Percentiles rank a stretch among this genome's conserved stretches.
Evolutionary conservation across 805 yeast species (phyloP).

Genomic region (Monosporozyma aquatica): DNA sequence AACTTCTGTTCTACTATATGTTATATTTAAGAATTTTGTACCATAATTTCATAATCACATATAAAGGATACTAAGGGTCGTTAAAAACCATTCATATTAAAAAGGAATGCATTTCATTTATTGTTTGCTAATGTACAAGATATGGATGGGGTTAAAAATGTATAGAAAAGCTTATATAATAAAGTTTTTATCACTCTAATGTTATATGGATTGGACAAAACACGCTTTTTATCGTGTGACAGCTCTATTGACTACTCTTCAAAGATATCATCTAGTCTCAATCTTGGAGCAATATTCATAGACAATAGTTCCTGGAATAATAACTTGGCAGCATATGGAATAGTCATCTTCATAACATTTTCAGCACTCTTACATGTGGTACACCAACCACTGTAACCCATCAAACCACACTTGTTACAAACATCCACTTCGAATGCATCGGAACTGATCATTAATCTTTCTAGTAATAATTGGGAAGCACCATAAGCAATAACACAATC

Average conservation of each 20-base stretch:
- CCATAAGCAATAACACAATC: conserved; percentile 99
- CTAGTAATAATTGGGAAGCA: conserved; percentile 88
- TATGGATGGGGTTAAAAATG: too few species aligned
- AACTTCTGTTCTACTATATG: too few species aligned
- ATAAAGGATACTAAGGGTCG: too few species aligned
- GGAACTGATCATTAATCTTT: conserved; percentile 90
- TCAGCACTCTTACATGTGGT: conserved; percentile 90
- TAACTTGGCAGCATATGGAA: conserved; percentile 97
- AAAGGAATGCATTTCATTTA: background rate
- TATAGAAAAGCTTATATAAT: too few species aligned
- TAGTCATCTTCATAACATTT: conserved; percentile 81
- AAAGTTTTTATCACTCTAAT: background rate
- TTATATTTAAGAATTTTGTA: background rate
- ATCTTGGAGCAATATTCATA: conserved; percentile 98
- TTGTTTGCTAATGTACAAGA: background rate
- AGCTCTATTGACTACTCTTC: conserved; percentile 27
- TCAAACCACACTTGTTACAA: conserved; percentile 86
- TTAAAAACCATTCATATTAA: too few species aligned
- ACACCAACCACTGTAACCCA: conserved; percentile 98
- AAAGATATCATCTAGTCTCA: conserved; percentile 81
- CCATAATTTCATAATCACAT: background rate
- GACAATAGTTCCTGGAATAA: conserved; percentile 93
- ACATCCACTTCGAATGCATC: conserved; percentile 97
- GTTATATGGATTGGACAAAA: background rate
- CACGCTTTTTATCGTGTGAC: too few species aligned